Base-by-base conservation (phyloP, 2,329 filamentous ascomycete species). In the Pseudogymnoascus sp. region DNA sequence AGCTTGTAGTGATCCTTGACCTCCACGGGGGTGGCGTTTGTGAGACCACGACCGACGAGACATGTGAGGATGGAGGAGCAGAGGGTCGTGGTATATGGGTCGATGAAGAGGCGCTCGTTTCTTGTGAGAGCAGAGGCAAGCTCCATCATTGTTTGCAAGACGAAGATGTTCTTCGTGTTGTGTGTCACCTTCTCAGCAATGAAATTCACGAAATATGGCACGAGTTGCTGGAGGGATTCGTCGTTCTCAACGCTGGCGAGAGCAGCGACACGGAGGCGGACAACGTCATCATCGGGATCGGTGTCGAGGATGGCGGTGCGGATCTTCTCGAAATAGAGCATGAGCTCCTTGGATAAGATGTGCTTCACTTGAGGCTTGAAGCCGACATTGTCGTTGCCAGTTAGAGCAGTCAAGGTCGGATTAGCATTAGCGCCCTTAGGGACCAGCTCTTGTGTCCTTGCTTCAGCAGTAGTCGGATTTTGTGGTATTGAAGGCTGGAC, bases 171-270 rank as follows among this genome's bases (percentile, higher is more conserved):
- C 75, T 96, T 92, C 66, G 96, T 82, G 67, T 87, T 89, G 73
- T 99, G 94, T 1, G 94, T 97, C 58, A 99, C 91, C 74, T 96
- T 94, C 73, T 97, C 93, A 18, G 92, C 88, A 69, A 97, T 89
- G 74, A 96, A 97, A 73, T 95, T 92, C 63, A 96, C 88, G 69
- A 97, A 97, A 76, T 99, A 99, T 0, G 94, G 94, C 28, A 96
- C 86, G 8, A 99, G 84, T 75, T 99, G 94, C 72, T 99, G 94
- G 38, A 97, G 83, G 37, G 93, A 93, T 0, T 94, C 92, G 70
- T 99, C 94, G 62, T 91, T 89, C 58, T 88, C 83, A 22, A 99
- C 84, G 25, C 90, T 95, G 59, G 90, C 88, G 35, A 97, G 82
- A 0, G 91, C 94, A 0, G 94, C 92, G 58, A 88, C 85, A 60